Evolutionary conservation across 495 filamentous ascomycete species (phyloP).

Genomic region (Tuber aestivum): DNA sequence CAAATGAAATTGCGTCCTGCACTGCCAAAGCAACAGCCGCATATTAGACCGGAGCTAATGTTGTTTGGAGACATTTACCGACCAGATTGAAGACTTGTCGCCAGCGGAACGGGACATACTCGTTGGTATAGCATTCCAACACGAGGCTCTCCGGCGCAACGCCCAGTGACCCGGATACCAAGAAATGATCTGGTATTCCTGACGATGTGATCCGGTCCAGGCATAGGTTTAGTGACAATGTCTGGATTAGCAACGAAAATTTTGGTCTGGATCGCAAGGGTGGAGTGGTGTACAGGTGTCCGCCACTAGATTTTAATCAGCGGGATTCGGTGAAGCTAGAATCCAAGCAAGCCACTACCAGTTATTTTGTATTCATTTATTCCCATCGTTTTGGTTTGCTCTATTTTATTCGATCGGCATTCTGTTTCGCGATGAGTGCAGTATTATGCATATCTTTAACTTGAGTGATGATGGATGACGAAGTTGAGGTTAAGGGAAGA

Average conservation of each 20-base stretch:
- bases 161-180: conserved; percentile 91
- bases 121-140: conserved; percentile 83
- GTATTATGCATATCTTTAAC: background rate
- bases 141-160: conserved; percentile 78
- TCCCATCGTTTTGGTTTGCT: background rate
- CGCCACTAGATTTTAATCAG: conserved; percentile 86
- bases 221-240: conserved; percentile 61
- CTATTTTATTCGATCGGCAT: background rate
- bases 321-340: conserved; percentile 81
- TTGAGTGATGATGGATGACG: background rate
- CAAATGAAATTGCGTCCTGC: conserved; percentile 35
- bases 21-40: conserved; percentile 48
- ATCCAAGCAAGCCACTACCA: background rate
- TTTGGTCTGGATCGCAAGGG: conserved; percentile 77
- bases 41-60: conserved; percentile 64
- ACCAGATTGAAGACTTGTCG: conserved; percentile 90
- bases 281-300: conserved; percentile 79
- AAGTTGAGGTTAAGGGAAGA: background rate
- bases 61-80: conserved; percentile 80
- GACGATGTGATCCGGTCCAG: conserved; percentile 86
- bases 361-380: conserved; percentile 1
- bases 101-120: conserved; percentile 84
- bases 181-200: conserved; percentile 79
- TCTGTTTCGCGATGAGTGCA: background rate
- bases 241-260: conserved; percentile 93